These are phyloP conservation scores for Posidonia oceanica DNA, from an alignment of 116 monocot genomes.

Conservation along the genomic window DNA sequence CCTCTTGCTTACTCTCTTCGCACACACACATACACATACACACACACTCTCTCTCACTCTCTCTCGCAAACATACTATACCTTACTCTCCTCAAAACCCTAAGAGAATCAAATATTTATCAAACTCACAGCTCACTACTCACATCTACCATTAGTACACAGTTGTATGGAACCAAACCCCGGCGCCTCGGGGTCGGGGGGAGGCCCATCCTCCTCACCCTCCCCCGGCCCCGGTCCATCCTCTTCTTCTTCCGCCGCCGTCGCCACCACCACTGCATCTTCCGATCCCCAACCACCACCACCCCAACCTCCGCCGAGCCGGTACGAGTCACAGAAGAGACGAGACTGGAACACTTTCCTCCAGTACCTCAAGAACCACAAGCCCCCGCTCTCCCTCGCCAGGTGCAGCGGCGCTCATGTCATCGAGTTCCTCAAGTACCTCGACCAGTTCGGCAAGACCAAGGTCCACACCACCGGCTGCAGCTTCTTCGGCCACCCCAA, in stretches of 20 bases:
- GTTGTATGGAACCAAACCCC: constrained; percentile 5
- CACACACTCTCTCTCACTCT: too few species aligned
- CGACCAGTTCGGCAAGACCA: constrained; percentile 29
- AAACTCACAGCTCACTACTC: too few species aligned
- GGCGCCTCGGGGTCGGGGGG: neutral
- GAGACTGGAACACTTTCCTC: constrained; percentile 63
- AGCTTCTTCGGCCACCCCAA: constrained; percentile 26
- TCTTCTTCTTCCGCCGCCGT: neutral
- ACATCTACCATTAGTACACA: too few species aligned
- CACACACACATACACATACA: too few species aligned
- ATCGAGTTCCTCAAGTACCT: constrained; percentile 27
- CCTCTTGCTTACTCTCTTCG: too few species aligned
- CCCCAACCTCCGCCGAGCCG: constrained; percentile 28
- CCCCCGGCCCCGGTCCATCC: neutral
- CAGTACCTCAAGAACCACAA: constrained; percentile 36
- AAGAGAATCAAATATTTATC: too few species aligned
- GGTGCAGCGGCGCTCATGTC: constrained; percentile 21
- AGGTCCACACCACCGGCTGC: constrained; percentile 61
- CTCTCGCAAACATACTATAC: too few species aligned
- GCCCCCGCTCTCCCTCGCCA: constrained; percentile 21
- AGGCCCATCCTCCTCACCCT: neutral
- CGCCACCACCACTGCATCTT: neutral
- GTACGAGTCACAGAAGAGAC: constrained; percentile 79
- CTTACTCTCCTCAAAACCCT: too few species aligned
- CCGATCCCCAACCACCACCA: neutral